Percentiles rank a stretch among this genome's conserved stretches.
Conservation (phyloP, 1,284 basidiomycete species). For the Pseudomicrostroma phylloplanum region DNA sequence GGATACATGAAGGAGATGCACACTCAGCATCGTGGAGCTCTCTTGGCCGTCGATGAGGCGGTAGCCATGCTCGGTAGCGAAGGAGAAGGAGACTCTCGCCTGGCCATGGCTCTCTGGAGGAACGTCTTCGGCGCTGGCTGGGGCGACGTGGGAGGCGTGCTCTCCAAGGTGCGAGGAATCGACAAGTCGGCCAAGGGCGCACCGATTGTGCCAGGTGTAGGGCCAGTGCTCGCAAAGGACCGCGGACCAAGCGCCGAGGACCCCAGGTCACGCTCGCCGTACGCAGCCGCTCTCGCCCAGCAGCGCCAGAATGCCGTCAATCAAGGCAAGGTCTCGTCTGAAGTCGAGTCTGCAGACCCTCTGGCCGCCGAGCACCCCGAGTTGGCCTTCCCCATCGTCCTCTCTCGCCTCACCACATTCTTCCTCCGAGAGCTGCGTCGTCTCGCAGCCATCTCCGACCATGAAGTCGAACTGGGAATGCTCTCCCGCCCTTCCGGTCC, state of each 20-base stretch:
- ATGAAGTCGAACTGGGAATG: background rate
- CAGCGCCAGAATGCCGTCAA: background rate
- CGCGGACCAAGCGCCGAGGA: background rate
- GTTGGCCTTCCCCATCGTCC: constrained; percentile 3
- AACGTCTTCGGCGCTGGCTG: constrained; percentile 66
- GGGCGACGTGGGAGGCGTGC: constrained; percentile 53
- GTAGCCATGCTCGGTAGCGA: constrained; percentile 64
- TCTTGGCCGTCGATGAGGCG: constrained; percentile 73
- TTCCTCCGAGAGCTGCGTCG: constrained; percentile 6
- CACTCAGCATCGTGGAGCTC: constrained; percentile 83
- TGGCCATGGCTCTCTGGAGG: constrained; percentile 84
- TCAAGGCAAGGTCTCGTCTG: background rate
- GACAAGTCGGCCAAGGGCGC: constrained; percentile 18
- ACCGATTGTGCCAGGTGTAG: background rate
- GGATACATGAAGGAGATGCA: constrained; percentile 83
- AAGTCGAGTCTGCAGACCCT: background rate
- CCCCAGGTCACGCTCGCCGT: background rate
- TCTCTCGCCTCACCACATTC: background rate
- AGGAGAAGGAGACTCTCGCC: constrained; percentile 27
- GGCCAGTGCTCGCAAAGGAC: background rate
- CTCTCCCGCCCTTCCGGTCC: background rate
- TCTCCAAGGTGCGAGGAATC: constrained; percentile 37
- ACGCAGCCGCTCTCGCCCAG: background rate
- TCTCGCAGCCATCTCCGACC: background rate
- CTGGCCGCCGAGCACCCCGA: background rate